Evolutionary conservation across 2,329 filamentous ascomycete genomes (phyloP), one percentile per base, ranked within the genome.

Genomic region (Calonectria naviculata): DNA sequence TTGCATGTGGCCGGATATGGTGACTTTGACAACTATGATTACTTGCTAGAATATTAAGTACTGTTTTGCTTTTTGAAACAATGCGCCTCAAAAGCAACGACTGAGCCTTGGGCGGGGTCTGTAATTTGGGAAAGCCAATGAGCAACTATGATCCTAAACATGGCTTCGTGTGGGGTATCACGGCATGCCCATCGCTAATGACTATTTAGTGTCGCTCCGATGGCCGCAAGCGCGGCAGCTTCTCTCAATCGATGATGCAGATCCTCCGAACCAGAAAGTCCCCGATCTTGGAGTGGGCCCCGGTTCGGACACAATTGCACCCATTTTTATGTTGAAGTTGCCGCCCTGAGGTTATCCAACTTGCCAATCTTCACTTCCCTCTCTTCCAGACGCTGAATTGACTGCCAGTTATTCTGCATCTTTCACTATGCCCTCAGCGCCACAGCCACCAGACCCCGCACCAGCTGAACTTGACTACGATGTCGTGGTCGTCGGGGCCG

Each of bases 401-500:
- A 36, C 34, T 36, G 34, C 34, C 34, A 36, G 15, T 36, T 36
- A 13, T 46, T 10, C n/a, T 21, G 13, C 19, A 15, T 36, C 34
- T 24, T 13, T 3, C 2, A 26, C 1, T 7, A 58, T 58, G 52
- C 17, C 31, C n/a, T 10, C 31, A 58, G 28, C 34, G 36, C 9
- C 21, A 17, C 13, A 26, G 17, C 17, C 31, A 26, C n/a, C 31
- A 58, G 21, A 26, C 34, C 9, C 21, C 21, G n/a, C 31, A 17
- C n/a, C 31, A 12, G 52, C 13, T 19, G 52, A 26, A 12, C 6
- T 28, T 6, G 52, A 64, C 7, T 73, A 72, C 7, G 90, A 93
- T 76, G 81, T 91, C 21, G 81, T 94, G 76, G 90, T 95, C 75
- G 83, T 95, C 64, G 93, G 93, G 15, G 93, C 93, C 2, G 93